A percentile compares a stretch with the other conserved stretches of the same genome.
phyloP scores from a whole-genome alignment of 768 basidiomycete genomes.

The Phylloporus rhodoxanthus region DNA sequence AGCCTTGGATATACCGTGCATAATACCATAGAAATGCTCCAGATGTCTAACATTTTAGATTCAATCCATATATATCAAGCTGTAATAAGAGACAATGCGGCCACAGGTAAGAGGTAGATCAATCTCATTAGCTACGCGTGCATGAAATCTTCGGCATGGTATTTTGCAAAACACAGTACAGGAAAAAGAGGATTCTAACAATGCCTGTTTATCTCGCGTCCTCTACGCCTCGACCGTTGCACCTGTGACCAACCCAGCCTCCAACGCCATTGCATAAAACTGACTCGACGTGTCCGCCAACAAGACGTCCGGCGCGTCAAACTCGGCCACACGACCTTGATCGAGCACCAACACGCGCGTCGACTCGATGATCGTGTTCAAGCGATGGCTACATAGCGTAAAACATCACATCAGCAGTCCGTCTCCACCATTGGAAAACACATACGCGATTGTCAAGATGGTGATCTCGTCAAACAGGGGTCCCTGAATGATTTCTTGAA shows the following conservation, averaged over 20 bases:
- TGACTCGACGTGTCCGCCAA: slow-evolving; percentile 49
- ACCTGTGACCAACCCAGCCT: slow-evolving; percentile 46
- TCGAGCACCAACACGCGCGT: slow-evolving; percentile 80
- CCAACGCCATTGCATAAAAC: slow-evolving; percentile 59
- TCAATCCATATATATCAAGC: too few species aligned
- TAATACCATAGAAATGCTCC: neutral
- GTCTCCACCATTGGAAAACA: slow-evolving; percentile 5
- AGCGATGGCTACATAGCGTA: slow-evolving; percentile 48
- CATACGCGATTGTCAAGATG: slow-evolving; percentile 82
- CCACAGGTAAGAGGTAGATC: too few species aligned
- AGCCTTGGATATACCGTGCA: neutral
- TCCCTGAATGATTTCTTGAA: slow-evolving; percentile 83
- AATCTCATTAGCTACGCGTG: too few species aligned
- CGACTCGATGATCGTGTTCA: slow-evolving; percentile 81
- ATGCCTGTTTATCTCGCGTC: too few species aligned
- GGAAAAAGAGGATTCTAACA: too few species aligned
- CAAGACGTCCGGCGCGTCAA: slow-evolving; percentile 62
- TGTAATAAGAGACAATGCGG: too few species aligned
- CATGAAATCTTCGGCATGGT: too few species aligned
- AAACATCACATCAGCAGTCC: too few species aligned
- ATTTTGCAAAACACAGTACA: too few species aligned
- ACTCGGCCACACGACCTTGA: slow-evolving; percentile 72
- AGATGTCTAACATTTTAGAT: neutral
- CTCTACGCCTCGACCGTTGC: too few species aligned
- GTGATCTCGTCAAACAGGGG: slow-evolving; percentile 72